phyloP scores from a whole-genome alignment of 371 early-diverging fungal species.

The Mortierella sp. region DNA sequence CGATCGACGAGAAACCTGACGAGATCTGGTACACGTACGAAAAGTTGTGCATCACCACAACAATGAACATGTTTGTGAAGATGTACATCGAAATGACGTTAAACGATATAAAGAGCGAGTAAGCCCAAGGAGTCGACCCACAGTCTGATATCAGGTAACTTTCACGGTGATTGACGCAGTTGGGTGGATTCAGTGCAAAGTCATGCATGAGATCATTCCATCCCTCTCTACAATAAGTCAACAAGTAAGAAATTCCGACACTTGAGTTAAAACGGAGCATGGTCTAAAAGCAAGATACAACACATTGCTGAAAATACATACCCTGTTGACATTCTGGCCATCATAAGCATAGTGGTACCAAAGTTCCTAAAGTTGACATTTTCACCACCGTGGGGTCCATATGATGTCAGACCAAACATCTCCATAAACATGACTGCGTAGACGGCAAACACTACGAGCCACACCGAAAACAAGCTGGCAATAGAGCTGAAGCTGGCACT shows the following conservation, averaged over 20 bases:
- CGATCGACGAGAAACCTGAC: conserved; percentile 69
- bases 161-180: conserved; percentile 64
- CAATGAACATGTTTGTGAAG: conserved; percentile 79
- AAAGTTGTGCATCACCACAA: conserved; percentile 81
- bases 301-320: conserved; percentile 26
- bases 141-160: conserved; percentile 76
- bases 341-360: conserved; percentile 70
- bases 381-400: conserved; percentile 65
- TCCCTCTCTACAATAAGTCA: conserved; percentile 61
- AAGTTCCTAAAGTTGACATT: conserved; percentile 75
- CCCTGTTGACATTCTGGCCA: conserved; percentile 78
- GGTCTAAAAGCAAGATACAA: too few relatives aligned
- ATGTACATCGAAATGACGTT: conserved; percentile 84
- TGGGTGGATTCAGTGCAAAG: conserved; percentile 69
- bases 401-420: conserved; percentile 77
- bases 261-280: background rate
- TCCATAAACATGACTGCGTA: conserved; percentile 80
- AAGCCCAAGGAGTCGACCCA: conserved; percentile 72
- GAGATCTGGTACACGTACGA: conserved; percentile 77
- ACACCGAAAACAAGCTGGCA: conserved; percentile 72
- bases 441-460: conserved; percentile 74
- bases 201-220: conserved; percentile 83
- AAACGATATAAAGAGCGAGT: conserved; percentile 74
- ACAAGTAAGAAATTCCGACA: background rate
- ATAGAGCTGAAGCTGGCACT: conserved; percentile 71